A percentile compares a stretch with the other conserved stretches of the same genome.
Conservation (phyloP, 306 rosid genomes). For the Rubus idaeus region DNA sequence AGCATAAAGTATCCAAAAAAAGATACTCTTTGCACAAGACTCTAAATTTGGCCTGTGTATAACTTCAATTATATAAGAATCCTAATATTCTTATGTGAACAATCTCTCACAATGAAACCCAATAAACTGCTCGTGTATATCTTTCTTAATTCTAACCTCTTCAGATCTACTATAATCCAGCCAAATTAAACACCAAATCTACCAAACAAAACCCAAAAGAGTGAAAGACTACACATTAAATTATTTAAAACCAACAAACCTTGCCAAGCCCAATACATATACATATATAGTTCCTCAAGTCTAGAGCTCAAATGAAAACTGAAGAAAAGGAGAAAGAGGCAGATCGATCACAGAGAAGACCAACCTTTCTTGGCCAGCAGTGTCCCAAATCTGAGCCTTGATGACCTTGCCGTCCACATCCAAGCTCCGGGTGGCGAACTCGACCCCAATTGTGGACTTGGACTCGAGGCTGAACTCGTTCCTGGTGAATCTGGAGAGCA, state of each 20-base stretch:
- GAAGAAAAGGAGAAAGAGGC: conserved; percentile 2
- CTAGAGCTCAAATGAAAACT: not conserved
- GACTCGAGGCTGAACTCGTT: conserved; percentile 64
- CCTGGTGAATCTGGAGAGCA: conserved; percentile 58
- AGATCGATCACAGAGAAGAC: conserved; percentile 13
- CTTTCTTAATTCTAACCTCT: not conserved
- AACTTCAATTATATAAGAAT: not conserved
- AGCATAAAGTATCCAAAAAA: conserved; percentile 10
- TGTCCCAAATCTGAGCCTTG: conserved; percentile 68
- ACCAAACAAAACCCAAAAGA: not conserved
- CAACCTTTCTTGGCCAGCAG: conserved; percentile 61
- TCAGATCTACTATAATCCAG: conserved; percentile 27
- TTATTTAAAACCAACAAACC: not conserved
- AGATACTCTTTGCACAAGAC: not conserved
- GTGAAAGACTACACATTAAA: too few relatives aligned
- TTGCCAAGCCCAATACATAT: not conserved
- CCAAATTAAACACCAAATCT: conserved; percentile 15
- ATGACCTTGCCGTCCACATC: conserved; percentile 47
- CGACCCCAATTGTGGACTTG: conserved; percentile 62
- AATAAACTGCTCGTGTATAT: not conserved
- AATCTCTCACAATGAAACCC: not conserved
- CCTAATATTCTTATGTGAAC: not conserved
- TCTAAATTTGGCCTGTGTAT: conserved; percentile 15
- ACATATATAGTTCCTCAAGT: not conserved
- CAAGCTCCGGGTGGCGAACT: conserved; percentile 67